phyloP scores from a whole-genome alignment of 2,329 filamentous ascomycete species.

The Aspergillus pseudoviridinutans region DNA sequence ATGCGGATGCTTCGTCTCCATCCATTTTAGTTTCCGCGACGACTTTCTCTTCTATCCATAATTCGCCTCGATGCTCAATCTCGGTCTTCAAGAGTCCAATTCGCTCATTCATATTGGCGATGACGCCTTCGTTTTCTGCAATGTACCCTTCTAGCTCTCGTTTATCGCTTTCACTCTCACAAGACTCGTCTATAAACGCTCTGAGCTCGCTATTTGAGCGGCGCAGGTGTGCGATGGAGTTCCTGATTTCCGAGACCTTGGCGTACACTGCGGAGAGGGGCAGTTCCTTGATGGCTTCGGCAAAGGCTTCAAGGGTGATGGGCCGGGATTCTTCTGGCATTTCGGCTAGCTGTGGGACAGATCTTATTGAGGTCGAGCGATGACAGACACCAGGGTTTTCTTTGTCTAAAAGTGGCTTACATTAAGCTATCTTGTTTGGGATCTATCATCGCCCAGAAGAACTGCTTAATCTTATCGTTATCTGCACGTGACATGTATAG shows the following conservation, averaged over 20 bases:
- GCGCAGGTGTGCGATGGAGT: constrained; percentile 56
- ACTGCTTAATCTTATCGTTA: constrained; percentile 5
- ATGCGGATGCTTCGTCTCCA: neutral
- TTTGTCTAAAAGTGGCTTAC: neutral
- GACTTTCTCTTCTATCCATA: constrained; percentile 43
- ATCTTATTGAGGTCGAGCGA: neutral
- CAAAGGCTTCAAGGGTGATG: constrained; percentile 50
- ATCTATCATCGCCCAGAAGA: neutral
- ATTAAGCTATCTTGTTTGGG: neutral
- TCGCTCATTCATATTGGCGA: constrained; percentile 53
- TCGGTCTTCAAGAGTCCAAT: constrained; percentile 48
- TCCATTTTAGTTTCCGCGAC: constrained; percentile 16
- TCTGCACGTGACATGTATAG: constrained; percentile 15
- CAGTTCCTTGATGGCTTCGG: constrained; percentile 54
- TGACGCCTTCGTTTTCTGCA: constrained; percentile 55
- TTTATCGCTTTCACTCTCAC: constrained; percentile 49
- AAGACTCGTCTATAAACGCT: constrained; percentile 45
- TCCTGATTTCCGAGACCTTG: constrained; percentile 59
- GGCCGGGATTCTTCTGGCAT: constrained; percentile 51
- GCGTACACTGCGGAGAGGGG: constrained; percentile 56
- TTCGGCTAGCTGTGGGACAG: neutral
- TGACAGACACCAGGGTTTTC: neutral
- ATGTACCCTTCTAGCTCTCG: constrained; percentile 39
- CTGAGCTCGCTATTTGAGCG: constrained; percentile 55
- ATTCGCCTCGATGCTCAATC: constrained; percentile 54